Conservation (phyloP, 805 yeast species). For the Candida glaebosa region DNA sequence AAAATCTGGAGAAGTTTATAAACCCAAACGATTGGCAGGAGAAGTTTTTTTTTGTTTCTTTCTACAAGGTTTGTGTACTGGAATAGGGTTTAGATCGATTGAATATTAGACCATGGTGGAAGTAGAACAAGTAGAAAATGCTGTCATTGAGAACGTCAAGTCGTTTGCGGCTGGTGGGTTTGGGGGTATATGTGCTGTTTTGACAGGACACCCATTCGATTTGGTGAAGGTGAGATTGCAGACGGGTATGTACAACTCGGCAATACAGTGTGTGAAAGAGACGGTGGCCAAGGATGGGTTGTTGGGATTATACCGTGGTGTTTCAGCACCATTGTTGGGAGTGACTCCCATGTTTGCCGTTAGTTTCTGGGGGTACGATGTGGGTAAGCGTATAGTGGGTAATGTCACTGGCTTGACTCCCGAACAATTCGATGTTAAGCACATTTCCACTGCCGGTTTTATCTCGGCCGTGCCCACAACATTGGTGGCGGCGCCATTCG, state of each 20-base stretch:
- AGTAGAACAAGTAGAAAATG: constrained; percentile 31
- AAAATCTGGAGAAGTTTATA: constrained; percentile 3
- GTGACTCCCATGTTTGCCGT: constrained; percentile 99
- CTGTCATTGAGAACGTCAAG: constrained; percentile 68
- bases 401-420: constrained; percentile 35
- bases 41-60: no score
- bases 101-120: constrained; percentile 32
- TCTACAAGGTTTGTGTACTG: no score
- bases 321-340: constrained; percentile 89
- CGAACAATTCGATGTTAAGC: constrained; percentile 53
- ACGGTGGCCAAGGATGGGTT: constrained; percentile 75
- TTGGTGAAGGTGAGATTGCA: constrained; percentile 88
- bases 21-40: no score
- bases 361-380: constrained; percentile 96
- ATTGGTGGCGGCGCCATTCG: constrained; percentile 95
- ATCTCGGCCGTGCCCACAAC: constrained; percentile 94
- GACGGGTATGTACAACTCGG: constrained; percentile 65
- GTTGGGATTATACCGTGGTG: constrained; percentile 87
- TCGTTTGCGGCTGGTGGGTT: constrained; percentile 92
- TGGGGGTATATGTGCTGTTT: constrained; percentile 93
- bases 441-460: constrained; percentile 90
- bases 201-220: constrained; percentile 97
- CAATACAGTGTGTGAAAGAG: constrained; percentile 63
- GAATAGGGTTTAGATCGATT: no score
- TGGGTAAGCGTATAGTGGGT: constrained; percentile 76